Base-by-base conservation (phyloP, 2,329 filamentous ascomycete species). In the Chaetomiaceae sp. region DNA sequence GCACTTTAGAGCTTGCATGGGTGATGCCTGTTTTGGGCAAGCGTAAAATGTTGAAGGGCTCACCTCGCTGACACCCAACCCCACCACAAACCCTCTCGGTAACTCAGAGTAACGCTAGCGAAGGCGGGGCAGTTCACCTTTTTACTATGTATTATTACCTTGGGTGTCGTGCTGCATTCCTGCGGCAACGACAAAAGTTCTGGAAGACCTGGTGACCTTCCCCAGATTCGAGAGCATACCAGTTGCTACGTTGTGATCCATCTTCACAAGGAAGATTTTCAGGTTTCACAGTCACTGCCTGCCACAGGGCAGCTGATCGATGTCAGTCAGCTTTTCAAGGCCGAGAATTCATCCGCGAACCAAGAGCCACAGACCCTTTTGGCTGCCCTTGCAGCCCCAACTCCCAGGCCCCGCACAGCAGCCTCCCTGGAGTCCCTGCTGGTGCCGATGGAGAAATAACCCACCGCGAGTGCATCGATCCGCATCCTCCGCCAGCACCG, bases 141-240 rank as follows among this genome's bases (percentile, higher is more conserved):
- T n/a, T n/a, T n/a, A n/a, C n/a, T n/a, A n/a, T n/a, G n/a, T n/a
- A n/a, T n/a, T n/a, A n/a, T n/a, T n/a, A n/a, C n/a, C n/a, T n/a
- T n/a, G n/a, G n/a, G n/a, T n/a, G n/a, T n/a, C 25, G 10, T 20
- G 9, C 39, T 41, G 44, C 34, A 34, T 20, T 14, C 19, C 20
- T 44, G 44, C 39, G 33, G 44, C 50, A 12, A 30, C 16, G 31
- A 33, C 6, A 33, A 25, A 43, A 40, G 30, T 23, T 30, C 44
- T 47, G n/a, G 25, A 40, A 46, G 17, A 40, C 30, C 40, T 51
- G 44, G 39, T 37, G 21, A 14, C 16, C 30, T 39, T 42, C 37
- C 49, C 49, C 43, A 9, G 30, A 31, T 46, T 43, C n/a, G 42
- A 17, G 5, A 19, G 12, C 30, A 34, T 39, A 31, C 21, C 25